Evolutionary conservation across 345 rosid species (phyloP).

Genomic region (Gynandropsis gynandra): DNA sequence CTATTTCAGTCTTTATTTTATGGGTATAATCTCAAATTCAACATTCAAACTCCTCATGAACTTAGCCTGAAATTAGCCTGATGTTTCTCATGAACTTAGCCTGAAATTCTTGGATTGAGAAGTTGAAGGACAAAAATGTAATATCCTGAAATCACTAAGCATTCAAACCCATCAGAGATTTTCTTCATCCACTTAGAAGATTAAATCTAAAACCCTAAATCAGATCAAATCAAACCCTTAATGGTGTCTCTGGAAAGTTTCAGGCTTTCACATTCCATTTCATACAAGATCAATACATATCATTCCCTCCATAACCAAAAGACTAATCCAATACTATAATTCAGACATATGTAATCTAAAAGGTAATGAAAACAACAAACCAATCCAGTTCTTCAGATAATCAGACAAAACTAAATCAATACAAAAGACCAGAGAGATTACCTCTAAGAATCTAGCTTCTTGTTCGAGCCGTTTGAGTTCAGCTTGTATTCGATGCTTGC

Average conservation of each 20-base stretch:
- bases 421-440: conserved; percentile 13
- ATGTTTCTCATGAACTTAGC: too few species aligned
- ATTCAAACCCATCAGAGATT: not conserved
- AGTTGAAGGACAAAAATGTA: too few species aligned
- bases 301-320: not conserved
- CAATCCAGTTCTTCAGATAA: not conserved
- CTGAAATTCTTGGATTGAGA: too few species aligned
- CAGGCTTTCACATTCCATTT: conserved; percentile 3
- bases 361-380: not conserved
- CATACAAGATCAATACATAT: not conserved
- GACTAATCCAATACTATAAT: conserved; percentile 3
- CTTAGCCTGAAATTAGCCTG: too few species aligned
- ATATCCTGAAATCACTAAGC: too few species aligned
- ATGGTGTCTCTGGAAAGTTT: not conserved
- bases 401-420: conserved; percentile 1
- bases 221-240: not conserved
- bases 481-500: conserved; percentile 74
- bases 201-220: not conserved
- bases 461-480: conserved; percentile 75
- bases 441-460: conserved; percentile 73
- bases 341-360: not conserved
- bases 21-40: too few species aligned
- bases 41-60: too few species aligned
- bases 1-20: too few species aligned
- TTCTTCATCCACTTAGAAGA: not conserved